A percentile compares a stretch with the other conserved stretches of the same genome.
Conservation (phyloP, 331 rosid species). For the Phaseolus coccineus region DNA sequence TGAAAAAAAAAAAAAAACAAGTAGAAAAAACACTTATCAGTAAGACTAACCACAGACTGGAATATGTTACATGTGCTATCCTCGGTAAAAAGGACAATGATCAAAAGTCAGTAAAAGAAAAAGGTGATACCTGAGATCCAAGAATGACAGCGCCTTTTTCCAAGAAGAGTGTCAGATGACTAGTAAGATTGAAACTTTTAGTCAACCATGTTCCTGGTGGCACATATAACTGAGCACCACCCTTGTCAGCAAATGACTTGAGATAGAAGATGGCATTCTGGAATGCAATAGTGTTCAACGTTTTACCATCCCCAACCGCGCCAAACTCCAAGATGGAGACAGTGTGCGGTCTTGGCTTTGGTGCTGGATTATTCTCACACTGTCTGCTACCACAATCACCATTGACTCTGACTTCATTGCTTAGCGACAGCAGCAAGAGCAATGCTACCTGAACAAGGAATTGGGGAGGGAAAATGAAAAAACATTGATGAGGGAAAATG, state of each 20-base stretch:
- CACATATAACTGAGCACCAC: slow-evolving; percentile 96
- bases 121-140: slow-evolving; percentile 86
- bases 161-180: slow-evolving; percentile 91
- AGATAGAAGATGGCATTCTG: slow-evolving; percentile 97
- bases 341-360: slow-evolving; percentile 87
- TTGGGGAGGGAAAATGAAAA: background rate
- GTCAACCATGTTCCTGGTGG: slow-evolving; percentile 97
- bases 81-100: slow-evolving; percentile 22
- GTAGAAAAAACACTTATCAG: slow-evolving; percentile 12
- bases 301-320: slow-evolving; percentile 96
- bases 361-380: slow-evolving; percentile 59
- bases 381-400: slow-evolving; percentile 60
- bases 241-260: slow-evolving; percentile 96
- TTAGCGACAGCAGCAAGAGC: slow-evolving; percentile 73
- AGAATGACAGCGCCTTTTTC: slow-evolving; percentile 88
- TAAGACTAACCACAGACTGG: background rate
- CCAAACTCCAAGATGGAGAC: slow-evolving; percentile 94
- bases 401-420: slow-evolving; percentile 62
- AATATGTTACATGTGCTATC: background rate
- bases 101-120: slow-evolving; percentile 23
- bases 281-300: slow-evolving; percentile 89
- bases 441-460: slow-evolving; percentile 70
- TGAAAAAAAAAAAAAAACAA: background rate
- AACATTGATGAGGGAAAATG: background rate
- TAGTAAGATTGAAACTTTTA: slow-evolving; percentile 87